Base-by-base conservation (phyloP, 805 yeast species). In the Metschnikowia lochheadii region DNA sequence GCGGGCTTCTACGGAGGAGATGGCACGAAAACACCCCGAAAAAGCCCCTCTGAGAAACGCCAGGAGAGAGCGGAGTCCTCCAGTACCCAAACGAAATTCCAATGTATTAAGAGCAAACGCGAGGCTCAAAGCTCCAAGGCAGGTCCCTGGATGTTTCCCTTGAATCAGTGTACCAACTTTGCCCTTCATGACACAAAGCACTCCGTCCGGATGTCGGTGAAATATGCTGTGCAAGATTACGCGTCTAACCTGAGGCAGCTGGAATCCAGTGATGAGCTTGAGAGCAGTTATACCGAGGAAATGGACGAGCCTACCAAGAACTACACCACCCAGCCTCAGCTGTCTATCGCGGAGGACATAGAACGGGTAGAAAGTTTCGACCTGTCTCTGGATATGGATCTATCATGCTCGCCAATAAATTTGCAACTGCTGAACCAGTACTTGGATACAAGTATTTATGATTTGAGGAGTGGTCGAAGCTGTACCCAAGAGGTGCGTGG, bases 81-180 rank as follows among this genome's bases (percentile, higher is more conserved):
- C 13, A 18, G 23, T 6, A 6, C 33, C n/a, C 40, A 44, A 7
- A 4, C 46, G 3, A 44, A 44, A 11, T 23, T 44, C 14, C 40
- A 36, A 17, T 34, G 39, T 17, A 44, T 44, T 23, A 44, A 44
- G 40, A 35, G 26, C 33, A 44, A 44, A 13, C 40, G 40, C 3
- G 46, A 36, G 32, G 35, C 23, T 15, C 46, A 35, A 26, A 13
- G 33, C 34, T 5, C 40, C 23, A 23, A 26, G 17, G 13, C 14
- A 5, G 46, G 40, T 5, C 40, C 40, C 21, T 34, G 39, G 11
- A 44, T 35, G 46, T 56, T 52, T 20, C 56, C 53, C 11, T 49
- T 55, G 33, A 44, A 49, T 32, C 56, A 52, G 33, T 55, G 58
- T 44, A 41, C 54, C 2, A 50, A 54, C n/a, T 21, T 40, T 3